Percentiles rank a stretch among this genome's conserved stretches.
Evolutionary conservation across 2,329 filamentous ascomycete genomes (phyloP).

Genomic region (Rasamsonia emersonii): DNA sequence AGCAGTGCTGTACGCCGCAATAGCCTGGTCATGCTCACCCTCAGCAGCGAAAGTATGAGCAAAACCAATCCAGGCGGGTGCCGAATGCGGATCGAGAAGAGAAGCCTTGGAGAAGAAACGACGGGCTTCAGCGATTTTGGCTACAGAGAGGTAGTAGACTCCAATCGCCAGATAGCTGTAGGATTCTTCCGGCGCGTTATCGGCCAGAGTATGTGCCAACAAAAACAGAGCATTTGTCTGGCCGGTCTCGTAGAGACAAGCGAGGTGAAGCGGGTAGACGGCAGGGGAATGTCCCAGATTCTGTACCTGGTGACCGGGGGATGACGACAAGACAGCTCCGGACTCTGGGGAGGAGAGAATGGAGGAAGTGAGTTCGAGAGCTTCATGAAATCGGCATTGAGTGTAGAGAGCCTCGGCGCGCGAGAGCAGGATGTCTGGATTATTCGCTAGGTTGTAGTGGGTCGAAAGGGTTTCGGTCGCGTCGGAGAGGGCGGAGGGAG

Average conservation of each 20-base stretch:
- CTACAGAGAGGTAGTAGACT: constrained; percentile 84
- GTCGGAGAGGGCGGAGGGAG: constrained; percentile 69
- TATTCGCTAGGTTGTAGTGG: constrained; percentile 78
- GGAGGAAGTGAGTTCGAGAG: constrained; percentile 70
- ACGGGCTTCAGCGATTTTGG: constrained; percentile 83
- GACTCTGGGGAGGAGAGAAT: constrained; percentile 79
- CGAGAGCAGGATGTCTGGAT: constrained; percentile 83
- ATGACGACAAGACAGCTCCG: constrained; percentile 51
- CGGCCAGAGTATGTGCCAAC: constrained; percentile 83
- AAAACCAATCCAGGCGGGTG: constrained; percentile 96
- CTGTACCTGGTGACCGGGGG: constrained; percentile 21
- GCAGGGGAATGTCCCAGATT: constrained; percentile 37
- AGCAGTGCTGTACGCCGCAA: constrained; percentile 93
- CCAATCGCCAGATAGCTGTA: constrained; percentile 92
- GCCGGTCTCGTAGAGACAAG: constrained; percentile 78
- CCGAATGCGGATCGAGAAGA: constrained; percentile 95
- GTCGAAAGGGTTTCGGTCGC: constrained; percentile 87
- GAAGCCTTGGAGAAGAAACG: constrained; percentile 96
- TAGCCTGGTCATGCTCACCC: constrained; percentile 95
- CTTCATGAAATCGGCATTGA: constrained; percentile 85
- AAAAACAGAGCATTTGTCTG: constrained; percentile 85
- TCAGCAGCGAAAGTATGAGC: constrained; percentile 97
- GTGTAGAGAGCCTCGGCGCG: constrained; percentile 89
- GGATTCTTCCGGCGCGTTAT: constrained; percentile 82
- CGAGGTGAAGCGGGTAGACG: constrained; percentile 83